These are phyloP conservation scores for Plasmodium relictum DNA, from an alignment of 169 alveolate species.

Conservation along the genomic window DNA sequence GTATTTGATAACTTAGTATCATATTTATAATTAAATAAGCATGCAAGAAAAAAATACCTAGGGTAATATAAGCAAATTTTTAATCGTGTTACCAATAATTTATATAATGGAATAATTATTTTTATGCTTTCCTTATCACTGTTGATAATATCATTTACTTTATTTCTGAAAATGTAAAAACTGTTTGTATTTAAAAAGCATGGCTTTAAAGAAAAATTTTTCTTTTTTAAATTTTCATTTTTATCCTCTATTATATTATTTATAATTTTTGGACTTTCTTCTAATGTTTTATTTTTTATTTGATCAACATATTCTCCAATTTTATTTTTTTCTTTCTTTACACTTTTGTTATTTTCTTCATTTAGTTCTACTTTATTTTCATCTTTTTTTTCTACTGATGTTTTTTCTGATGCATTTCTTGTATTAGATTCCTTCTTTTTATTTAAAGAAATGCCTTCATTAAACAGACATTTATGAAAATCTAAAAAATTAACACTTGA, in stretches of 20 bases:
- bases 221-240: conserved; percentile 6
- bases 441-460: not conserved
- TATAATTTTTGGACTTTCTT: not conserved
- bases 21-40: conserved; percentile 48
- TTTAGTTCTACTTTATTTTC: not conserved
- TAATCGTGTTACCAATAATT: conserved; percentile 71
- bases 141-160: conserved; percentile 26
- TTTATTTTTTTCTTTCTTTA: not conserved
- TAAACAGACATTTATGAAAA: not conserved
- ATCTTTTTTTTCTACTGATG: not conserved
- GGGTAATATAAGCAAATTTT: conserved; percentile 74
- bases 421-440: conserved; percentile 1
- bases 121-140: conserved; percentile 44
- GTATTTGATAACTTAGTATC: conserved; percentile 38
- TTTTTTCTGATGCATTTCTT: not conserved
- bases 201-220: conserved; percentile 27
- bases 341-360: not conserved
- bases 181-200: conserved; percentile 27
- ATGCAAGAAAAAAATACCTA: conserved; percentile 57
- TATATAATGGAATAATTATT: conserved; percentile 56
- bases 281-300: not conserved
- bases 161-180: conserved; percentile 46
- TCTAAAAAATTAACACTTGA: conserved; percentile 28
- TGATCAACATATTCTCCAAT: not conserved
- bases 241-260: not conserved